Conservation (phyloP, 306 rosid species). For the Malus fusca region DNA sequence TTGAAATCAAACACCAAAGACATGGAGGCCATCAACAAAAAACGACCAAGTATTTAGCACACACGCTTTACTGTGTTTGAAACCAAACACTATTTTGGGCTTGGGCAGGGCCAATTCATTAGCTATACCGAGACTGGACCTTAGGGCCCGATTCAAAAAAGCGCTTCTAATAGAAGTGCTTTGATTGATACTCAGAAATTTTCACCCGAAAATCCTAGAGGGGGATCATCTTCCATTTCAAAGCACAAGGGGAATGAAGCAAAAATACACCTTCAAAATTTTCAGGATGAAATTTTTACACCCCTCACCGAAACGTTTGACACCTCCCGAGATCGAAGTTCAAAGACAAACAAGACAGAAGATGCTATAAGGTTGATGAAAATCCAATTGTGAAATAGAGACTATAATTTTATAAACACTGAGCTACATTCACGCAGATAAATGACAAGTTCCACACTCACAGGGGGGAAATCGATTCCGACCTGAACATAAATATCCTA, state of each 20-base stretch:
- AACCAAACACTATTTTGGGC: background rate
- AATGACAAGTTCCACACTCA: conserved; percentile 19
- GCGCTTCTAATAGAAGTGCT: background rate
- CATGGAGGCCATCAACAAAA: no score
- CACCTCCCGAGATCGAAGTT: background rate
- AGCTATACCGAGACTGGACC: background rate
- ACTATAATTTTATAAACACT: conserved; percentile 13
- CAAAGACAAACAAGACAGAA: background rate
- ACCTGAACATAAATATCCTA: conserved; percentile 24
- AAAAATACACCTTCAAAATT: no score
- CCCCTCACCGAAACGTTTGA: no score
- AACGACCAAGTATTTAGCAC: no score
- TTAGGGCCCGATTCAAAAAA: background rate
- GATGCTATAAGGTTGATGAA: background rate
- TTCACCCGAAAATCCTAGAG: no score
- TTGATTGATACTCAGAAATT: no score
- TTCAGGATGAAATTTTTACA: no score
- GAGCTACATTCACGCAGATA: conserved; percentile 21
- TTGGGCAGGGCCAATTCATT: background rate
- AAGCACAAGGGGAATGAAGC: background rate
- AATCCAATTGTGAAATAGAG: background rate
- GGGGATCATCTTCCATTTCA: background rate
- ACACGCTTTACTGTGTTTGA: no score
- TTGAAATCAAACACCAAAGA: no score
- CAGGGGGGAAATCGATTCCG: conserved; percentile 12